Base-by-base conservation (phyloP, 164 flowering plant genomes). In the Macadamia tetraphylla region DNA sequence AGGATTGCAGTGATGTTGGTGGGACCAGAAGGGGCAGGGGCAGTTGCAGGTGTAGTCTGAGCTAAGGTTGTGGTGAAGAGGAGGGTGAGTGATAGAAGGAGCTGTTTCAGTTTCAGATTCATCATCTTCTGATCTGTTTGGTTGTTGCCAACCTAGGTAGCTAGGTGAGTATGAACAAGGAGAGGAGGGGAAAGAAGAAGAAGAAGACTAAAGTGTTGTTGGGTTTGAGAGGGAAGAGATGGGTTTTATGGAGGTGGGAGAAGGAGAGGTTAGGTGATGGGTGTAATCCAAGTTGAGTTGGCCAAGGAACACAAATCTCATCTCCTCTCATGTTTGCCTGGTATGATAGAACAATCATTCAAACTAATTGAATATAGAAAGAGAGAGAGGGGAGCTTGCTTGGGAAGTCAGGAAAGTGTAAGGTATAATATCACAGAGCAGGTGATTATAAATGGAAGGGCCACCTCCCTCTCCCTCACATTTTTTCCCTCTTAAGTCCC, bases 11-110 rank as follows among this genome's bases (percentile, higher is more conserved):
- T 68, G 32, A 75, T 43, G 44, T 81, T 77, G 62, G 67, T 30
- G 1, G 80, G 80, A 32, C 80, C 81, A 1, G 84, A 6, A 3
- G 81, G 76, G 8, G 82, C 68, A 0, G 77, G 78, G 23, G 57
- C 57, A 4, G 3, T 14, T 18, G 80, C 68, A n/a, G 81, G 70
- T 18, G 78, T 23, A 23, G 23, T 7, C 58, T 79, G 84, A 31
- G 86, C 84, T 6, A 58, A 46, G n/a, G 64, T 60, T 52, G 52
- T 67, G 66, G 70, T 14, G 57, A 53, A 79, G 66, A 70, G 67
- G 76, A 72, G 23, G 72, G 70, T n/a, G 49, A 71, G 0, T 0
- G 67, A 35, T 42, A 68, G 10, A n/a, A 73, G 18, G 31, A 61
- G 35, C n/a, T 62, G 69, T 64, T 73, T 76, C 74, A 56, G 40